A percentile compares a stretch with the other conserved stretches of the same genome.
phyloP scores from a whole-genome alignment of 495 filamentous ascomycete species.

The Hyphodiscus hymeniophilus region DNA sequence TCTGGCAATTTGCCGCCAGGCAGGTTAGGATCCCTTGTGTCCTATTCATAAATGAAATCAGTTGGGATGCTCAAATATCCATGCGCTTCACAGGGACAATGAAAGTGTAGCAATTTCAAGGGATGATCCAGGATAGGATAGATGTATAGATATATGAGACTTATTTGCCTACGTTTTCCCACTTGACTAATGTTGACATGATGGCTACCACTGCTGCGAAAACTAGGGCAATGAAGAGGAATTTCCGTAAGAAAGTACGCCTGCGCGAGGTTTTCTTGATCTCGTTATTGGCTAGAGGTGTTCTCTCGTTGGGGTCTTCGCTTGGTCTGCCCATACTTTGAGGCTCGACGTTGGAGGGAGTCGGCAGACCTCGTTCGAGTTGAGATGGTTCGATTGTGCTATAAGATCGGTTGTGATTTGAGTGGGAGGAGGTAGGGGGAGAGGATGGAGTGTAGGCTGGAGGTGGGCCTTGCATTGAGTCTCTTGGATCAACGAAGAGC shows the following conservation, averaged over 20 bases:
- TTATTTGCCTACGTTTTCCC: background rate
- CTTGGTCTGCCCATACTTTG: conserved; percentile 20
- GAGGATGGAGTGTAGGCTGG: conserved; percentile 15
- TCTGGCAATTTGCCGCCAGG: background rate
- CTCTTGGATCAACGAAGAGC: background rate
- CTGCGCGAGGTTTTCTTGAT: background rate
- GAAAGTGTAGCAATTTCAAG: too few species aligned
- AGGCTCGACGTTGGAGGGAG: conserved; percentile 11
- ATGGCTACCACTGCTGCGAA: background rate
- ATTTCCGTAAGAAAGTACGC: background rate
- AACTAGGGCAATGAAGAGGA: conserved; percentile 7
- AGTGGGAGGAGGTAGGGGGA: background rate
- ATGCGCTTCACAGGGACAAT: too few species aligned
- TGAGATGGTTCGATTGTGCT: conserved; percentile 18
- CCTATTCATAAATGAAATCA: too few species aligned
- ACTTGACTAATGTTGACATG: conserved; percentile 1
- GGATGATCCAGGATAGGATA: too few species aligned
- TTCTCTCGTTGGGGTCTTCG: conserved; percentile 9
- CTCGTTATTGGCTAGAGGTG: background rate
- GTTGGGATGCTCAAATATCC: too few species aligned
- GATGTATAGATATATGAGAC: too few species aligned
- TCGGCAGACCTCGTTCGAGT: conserved; percentile 13
- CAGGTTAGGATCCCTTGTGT: background rate
- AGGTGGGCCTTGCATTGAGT: conserved; percentile 10
- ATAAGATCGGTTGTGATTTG: conserved; percentile 1